These are phyloP conservation scores for Magnaporthiopsis incrustans DNA, from an alignment of 2,329 filamentous ascomycete species.

Conservation along the genomic window DNA sequence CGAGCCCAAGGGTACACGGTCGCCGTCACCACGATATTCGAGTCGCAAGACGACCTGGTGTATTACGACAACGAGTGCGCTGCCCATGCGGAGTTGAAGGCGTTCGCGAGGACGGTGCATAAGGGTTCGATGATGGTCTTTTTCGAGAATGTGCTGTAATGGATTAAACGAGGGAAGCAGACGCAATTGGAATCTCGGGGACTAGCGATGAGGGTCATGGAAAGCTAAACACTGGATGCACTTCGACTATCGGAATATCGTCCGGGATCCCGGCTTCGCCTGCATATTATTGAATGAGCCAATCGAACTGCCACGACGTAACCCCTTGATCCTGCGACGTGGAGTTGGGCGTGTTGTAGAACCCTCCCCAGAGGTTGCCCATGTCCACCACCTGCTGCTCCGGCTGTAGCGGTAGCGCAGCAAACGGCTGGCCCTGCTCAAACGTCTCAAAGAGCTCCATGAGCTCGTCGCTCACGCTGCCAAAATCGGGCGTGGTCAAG, in stretches of 20 bases:
- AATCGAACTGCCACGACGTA: constrained; percentile 25
- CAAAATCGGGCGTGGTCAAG: not conserved
- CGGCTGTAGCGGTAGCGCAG: not conserved
- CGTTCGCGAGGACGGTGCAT: constrained; percentile 22
- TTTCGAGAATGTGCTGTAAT: constrained; percentile 26
- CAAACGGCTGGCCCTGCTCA: constrained; percentile 13
- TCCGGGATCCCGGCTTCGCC: no score
- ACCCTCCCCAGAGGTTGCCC: not conserved
- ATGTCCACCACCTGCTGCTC: not conserved
- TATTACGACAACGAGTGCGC: constrained; percentile 47
- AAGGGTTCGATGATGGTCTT: constrained; percentile 43
- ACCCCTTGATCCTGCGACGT: constrained; percentile 12
- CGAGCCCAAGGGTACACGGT: constrained; percentile 52
- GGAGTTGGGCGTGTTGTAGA: constrained; percentile 8
- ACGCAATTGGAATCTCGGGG: no score
- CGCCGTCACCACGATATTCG: constrained; percentile 47
- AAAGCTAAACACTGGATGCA: no score
- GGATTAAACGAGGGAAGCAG: no score
- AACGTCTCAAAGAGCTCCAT: constrained; percentile 27
- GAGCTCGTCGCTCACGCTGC: constrained; percentile 23
- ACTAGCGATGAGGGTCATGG: no score
- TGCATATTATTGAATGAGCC: constrained; percentile 16
- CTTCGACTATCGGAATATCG: no score
- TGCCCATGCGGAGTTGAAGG: constrained; percentile 23
- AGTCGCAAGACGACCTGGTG: constrained; percentile 48